Evolutionary conservation across 345 rosid genomes (phyloP).

Genomic region (Toxicodendron radicans): DNA sequence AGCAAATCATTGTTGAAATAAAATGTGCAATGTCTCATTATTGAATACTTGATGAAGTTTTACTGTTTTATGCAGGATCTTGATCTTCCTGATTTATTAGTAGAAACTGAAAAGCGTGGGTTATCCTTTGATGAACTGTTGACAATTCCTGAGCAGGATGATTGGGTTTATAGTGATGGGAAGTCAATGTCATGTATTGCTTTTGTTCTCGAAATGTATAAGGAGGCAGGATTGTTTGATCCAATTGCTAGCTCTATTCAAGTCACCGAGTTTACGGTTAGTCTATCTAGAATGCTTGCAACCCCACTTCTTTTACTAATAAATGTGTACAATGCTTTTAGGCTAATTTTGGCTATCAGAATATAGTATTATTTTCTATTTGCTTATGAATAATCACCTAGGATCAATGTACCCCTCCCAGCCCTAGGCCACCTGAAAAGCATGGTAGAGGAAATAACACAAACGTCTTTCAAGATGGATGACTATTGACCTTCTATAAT

Average conservation of each 20-base stretch:
- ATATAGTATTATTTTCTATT: not conserved
- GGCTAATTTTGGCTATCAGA: not conserved
- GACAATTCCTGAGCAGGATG: constrained; percentile 94
- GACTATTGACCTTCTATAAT: not conserved
- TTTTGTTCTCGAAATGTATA: constrained; percentile 89
- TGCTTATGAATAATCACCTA: not conserved
- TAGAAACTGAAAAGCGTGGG: constrained; percentile 84
- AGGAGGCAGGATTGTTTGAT: constrained; percentile 89
- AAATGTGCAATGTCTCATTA: not conserved
- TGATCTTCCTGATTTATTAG: constrained; percentile 76
- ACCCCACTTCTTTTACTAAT: not conserved
- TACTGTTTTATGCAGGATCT: constrained; percentile 55
- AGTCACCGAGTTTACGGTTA: constrained; percentile 96
- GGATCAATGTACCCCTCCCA: not conserved
- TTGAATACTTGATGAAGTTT: constrained; percentile 4
- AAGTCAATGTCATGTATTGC: constrained; percentile 93
- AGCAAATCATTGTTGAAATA: constrained; percentile 12
- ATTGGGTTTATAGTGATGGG: constrained; percentile 92
- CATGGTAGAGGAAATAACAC: not conserved
- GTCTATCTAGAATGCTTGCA: constrained; percentile 17
- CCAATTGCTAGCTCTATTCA: constrained; percentile 65
- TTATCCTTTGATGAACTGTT: constrained; percentile 81
- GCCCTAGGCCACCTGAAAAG: not conserved
- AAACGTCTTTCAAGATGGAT: not conserved
- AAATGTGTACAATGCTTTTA: not conserved